A percentile compares a stretch with the other conserved stretches of the same genome.
phyloP scores from a whole-genome alignment of 495 filamentous ascomycete species.

The Bacidia rubella region DNA sequence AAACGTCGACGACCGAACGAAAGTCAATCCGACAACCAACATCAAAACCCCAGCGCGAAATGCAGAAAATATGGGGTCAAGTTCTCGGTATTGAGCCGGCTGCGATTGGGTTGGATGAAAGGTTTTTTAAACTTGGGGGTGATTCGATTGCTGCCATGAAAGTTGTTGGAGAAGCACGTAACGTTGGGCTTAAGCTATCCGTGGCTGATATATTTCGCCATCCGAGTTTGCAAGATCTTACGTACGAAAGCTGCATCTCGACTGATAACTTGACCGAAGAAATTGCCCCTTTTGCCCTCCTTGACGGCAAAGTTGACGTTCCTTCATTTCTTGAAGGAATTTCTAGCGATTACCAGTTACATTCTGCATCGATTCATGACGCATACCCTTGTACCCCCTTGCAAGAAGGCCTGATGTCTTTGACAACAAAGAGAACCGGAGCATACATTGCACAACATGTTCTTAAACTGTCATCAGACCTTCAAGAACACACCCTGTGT shows the following conservation, averaged over 20 bases:
- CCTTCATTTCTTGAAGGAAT: no score
- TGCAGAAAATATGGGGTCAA: constrained; percentile 26
- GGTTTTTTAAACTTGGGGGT: constrained; percentile 42
- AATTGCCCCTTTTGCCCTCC: no score
- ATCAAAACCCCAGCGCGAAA: constrained; percentile 14
- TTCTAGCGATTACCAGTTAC: no score
- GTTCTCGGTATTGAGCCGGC: constrained; percentile 19
- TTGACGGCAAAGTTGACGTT: no score
- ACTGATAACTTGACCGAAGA: no score
- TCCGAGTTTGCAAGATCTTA: constrained; percentile 10
- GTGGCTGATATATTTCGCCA: constrained; percentile 33
- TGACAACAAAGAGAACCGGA: constrained; percentile 1
- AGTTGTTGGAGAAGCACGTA: constrained; percentile 28
- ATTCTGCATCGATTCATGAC: no score
- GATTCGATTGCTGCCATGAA: constrained; percentile 46
- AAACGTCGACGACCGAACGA: neutral
- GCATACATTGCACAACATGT: neutral
- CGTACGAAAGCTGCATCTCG: neutral
- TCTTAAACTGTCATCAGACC: neutral
- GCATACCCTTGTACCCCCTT: constrained; percentile 22
- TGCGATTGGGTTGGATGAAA: constrained; percentile 32
- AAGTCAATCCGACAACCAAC: neutral
- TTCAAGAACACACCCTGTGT: neutral
- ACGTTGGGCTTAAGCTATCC: constrained; percentile 25
- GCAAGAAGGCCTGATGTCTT: constrained; percentile 16